Base-by-base conservation (phyloP, 495 filamentous ascomycete species). In the Hypoxylon rickii region DNA sequence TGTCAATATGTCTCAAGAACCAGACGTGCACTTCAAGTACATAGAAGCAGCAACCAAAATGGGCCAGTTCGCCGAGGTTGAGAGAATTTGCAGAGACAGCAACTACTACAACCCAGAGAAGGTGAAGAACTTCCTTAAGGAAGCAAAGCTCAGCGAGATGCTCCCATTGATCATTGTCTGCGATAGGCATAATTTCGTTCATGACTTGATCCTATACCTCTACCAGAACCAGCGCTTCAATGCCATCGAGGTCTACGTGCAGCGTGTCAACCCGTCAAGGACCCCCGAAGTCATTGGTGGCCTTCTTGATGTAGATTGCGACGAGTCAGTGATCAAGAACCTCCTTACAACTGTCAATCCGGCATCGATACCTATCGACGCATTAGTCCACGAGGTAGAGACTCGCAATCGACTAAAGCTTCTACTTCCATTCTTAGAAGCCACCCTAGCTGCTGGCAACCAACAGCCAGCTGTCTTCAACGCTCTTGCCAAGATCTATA, bases 211-310 rank as follows among this genome's bases (percentile, higher is more conserved):
- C 19, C 82, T 97, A 17, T 97, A 96, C 72, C 89, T 99, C 18
- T 99, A 97, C 78, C 92, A 96, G 74, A 96, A 96, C 75, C 94
- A 97, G 72, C 95, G 97, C 66, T 99, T 96, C 87, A 95, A 96
- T 76, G 96, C 95, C 11, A 99, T 99, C 59, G 95, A 99, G 75
- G 86, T 96, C 42, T 99, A 99, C 63, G 95, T 99, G n/a, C 95
- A 99, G 79, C 89, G 92, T 19, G 90, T 99, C 61, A 99, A 99
- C 72, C 93, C 95, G 12, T 79, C 84, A n/a, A 81, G 94, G 60
- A 92, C 95, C 18, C 95, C 95, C 4, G 88, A 91, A 50, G 95
- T 99, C 39, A 86, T 99, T 65, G 94, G 94, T 56, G 95, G 90
- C 12, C 73, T 99, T n/a, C 79, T 99, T 37, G 95, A 97, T 68